phyloP scores from a whole-genome alignment of 31 red algal species.

The Odonthalia washingtoniensis region DNA sequence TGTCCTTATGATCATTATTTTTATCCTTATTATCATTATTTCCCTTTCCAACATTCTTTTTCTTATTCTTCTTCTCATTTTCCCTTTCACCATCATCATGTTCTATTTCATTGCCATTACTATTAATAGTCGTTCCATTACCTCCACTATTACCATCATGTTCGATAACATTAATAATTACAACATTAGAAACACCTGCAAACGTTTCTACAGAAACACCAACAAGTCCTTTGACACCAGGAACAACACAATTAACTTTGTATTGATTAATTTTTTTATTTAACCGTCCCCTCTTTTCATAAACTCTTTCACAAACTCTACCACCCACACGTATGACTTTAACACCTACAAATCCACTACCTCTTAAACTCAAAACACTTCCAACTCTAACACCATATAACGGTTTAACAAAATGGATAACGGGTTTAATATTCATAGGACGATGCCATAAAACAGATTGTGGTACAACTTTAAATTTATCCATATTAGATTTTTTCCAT shows the following conservation, averaged over 20 bases:
- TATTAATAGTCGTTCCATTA: no score
- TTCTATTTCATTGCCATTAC: no score
- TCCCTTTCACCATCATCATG: no score
- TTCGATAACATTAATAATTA: conserved; percentile 32
- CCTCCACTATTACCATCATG: conserved; percentile 1
- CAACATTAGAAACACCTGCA: conserved; percentile 42
- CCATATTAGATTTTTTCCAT: conserved; percentile 36
- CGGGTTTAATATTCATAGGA: conserved; percentile 34
- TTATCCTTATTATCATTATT: no score
- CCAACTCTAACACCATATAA: conserved; percentile 24
- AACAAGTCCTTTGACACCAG: conserved; percentile 43
- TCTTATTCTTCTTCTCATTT: no score
- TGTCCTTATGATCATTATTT: no score
- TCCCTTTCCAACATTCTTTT: no score
- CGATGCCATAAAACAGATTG: conserved; percentile 42
- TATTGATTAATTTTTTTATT: no score
- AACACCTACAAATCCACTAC: conserved; percentile 58
- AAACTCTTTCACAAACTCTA: conserved; percentile 38
- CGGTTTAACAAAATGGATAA: conserved; percentile 44
- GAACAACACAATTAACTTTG: conserved; percentile 48
- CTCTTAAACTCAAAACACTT: conserved; percentile 42
- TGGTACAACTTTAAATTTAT: conserved; percentile 34
- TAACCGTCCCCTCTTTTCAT: no score
- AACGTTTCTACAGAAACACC: conserved; percentile 28
- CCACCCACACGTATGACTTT: conserved; percentile 32